A percentile compares a stretch with the other conserved stretches of the same genome.
Conservation (phyloP, 306 rosid genomes). For the Quercus parvula region DNA sequence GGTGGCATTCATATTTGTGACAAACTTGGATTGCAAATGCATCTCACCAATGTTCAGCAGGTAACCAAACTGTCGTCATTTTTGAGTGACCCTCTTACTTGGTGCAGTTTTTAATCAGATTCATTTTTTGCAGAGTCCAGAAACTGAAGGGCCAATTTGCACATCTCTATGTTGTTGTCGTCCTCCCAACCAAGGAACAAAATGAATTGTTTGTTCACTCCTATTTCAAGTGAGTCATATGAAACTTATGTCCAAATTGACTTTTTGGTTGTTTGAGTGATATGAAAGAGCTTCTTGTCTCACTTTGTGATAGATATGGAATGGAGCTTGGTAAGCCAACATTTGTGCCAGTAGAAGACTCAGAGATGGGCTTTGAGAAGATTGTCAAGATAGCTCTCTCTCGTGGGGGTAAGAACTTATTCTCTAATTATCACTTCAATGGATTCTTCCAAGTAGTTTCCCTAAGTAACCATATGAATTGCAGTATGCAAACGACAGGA, state of each 20-base stretch:
- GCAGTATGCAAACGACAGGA: conserved; percentile 80
- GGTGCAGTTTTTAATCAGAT: background rate
- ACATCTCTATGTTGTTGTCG: conserved; percentile 54
- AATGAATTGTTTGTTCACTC: conserved; percentile 61
- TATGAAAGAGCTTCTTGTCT: conserved; percentile 6
- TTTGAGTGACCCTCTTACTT: conserved; percentile 2
- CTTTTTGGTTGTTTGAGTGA: background rate
- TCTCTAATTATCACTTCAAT: conserved; percentile 7
- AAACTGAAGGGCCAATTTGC: conserved; percentile 69
- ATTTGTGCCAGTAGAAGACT: conserved; percentile 77
- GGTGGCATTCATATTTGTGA: conserved; percentile 72
- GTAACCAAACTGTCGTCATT: conserved; percentile 29
- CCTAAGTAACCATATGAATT: conserved; percentile 12
- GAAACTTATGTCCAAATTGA: conserved; percentile 17
- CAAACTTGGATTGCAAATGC: conserved; percentile 53
- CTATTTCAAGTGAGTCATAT: conserved; percentile 65
- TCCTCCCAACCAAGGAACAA: conserved; percentile 61
- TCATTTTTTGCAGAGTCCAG: conserved; percentile 48
- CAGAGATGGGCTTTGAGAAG: conserved; percentile 95
- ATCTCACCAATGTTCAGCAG: conserved; percentile 52
- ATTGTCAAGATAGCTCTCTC: conserved; percentile 82
- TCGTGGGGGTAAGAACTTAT: conserved; percentile 63
- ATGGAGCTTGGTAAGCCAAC: conserved; percentile 89
- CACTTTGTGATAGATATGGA: conserved; percentile 42
- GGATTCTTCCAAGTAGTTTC: conserved; percentile 14